Conservation (phyloP, 2,329 filamentous ascomycete genomes). For the Aspergillus flavus region DNA sequence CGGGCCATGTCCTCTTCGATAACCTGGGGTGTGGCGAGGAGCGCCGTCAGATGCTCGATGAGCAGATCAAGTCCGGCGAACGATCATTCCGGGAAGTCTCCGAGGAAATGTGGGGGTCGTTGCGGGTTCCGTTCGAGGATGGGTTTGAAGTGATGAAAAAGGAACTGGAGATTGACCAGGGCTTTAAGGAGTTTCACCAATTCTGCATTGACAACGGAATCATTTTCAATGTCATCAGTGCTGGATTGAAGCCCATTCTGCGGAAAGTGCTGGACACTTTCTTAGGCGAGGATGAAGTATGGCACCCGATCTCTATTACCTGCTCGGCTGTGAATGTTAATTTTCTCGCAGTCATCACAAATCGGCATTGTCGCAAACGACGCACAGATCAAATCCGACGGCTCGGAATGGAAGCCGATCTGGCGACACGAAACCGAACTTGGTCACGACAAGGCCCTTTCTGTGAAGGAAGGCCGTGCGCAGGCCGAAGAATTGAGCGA, state of each 20-base stretch:
- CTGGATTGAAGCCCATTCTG: constrained; percentile 67
- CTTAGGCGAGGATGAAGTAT: constrained; percentile 59
- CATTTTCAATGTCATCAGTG: constrained; percentile 70
- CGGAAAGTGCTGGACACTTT: constrained; percentile 65
- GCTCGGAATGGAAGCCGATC: constrained; percentile 64
- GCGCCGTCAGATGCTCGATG: constrained; percentile 59
- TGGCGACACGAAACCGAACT: constrained; percentile 68
- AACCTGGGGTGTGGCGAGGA: constrained; percentile 63
- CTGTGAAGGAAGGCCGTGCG: constrained; percentile 63
- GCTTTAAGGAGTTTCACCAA: constrained; percentile 65
- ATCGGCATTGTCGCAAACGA: constrained; percentile 72
- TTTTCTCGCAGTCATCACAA: constrained; percentile 44
- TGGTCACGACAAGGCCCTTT: constrained; percentile 69
- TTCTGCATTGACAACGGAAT: constrained; percentile 66
- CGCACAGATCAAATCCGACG: constrained; percentile 60
- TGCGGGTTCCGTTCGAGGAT: constrained; percentile 68
- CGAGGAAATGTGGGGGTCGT: constrained; percentile 71
- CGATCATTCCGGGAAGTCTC: constrained; percentile 70
- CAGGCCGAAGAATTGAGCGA: constrained; percentile 57
- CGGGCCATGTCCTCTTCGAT: constrained; percentile 70
- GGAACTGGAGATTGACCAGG: constrained; percentile 64
- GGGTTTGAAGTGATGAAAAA: constrained; percentile 67
- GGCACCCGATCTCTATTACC: neutral
- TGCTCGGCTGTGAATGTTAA: neutral
- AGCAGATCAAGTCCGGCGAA: constrained; percentile 66